Base-by-base conservation (phyloP, 2,329 filamentous ascomycete genomes). In the Cordyceps fumosorosea region DNA sequence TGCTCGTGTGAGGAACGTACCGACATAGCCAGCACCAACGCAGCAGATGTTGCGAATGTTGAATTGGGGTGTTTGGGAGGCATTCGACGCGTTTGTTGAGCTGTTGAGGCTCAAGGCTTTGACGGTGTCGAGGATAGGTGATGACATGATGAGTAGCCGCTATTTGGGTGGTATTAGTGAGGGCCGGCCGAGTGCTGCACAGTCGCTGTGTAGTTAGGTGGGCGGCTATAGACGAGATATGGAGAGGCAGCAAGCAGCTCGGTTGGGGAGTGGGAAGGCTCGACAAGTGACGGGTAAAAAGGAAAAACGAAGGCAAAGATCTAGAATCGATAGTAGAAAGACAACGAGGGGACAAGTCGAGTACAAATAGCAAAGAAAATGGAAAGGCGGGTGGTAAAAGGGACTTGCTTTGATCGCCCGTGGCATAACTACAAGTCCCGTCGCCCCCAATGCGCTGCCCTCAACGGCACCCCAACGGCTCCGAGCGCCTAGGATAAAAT, bases 11-110 rank as follows among this genome's bases (percentile, higher is more conserved):
- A 20, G 14, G 32, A 45, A 79, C 86, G 69, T 79, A 90, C 86
- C 88, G 66, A 91, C 87, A 72, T 91, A 91, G 67, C 89, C 89
- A 67, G 89, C 89, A 56, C 89, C 89, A 65, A 91, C 85, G 70
- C 87, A 90, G 74, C 88, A 90, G 58, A 91, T 85, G 69, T 84
- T 87, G 68, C 76, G 77, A 45, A 88, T 73, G 56, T 70, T 67
- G 67, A 75, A 71, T 54, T 68, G 69, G 32, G 64, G 65, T 12
- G 67, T 63, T 44, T 67, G 61, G 37, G 62, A 63, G 66, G 70
- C 72, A 66, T 75, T 74, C 66, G 68, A 62, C 52, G 70, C 54
- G 52, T 67, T 61, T 48, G 44, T 18, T 18, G 69, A 69, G 64
- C 73, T 73, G 66, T 75, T 73, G 68, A 73, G 68, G 65, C 69